phyloP scores from a whole-genome alignment of 352 stramenopile genomes.

The Detonula confervacea region DNA sequence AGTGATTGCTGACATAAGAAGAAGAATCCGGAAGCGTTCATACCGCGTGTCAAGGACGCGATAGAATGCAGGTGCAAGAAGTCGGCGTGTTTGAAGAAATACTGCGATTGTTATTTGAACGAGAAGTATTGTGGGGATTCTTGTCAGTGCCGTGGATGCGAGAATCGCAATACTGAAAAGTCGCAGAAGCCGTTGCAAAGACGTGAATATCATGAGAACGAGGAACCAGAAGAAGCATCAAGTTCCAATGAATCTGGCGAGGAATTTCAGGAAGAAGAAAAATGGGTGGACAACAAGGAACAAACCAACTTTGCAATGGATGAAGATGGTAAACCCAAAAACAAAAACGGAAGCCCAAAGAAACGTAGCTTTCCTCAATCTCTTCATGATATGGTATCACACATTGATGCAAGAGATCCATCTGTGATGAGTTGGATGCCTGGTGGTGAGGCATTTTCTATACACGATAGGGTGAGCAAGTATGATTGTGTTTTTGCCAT shows the following conservation, averaged over 20 bases:
- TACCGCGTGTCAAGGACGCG: slow-evolving; percentile 60
- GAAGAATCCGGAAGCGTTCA: slow-evolving; percentile 86
- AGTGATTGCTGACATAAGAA: slow-evolving; percentile 81
- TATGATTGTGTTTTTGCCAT: slow-evolving; percentile 2
- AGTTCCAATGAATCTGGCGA: not conserved
- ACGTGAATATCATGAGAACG: not conserved
- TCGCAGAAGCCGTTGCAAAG: slow-evolving; percentile 4
- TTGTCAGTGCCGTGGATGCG: slow-evolving; percentile 14
- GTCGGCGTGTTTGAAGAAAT: slow-evolving; percentile 96
- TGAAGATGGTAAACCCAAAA: too few relatives aligned
- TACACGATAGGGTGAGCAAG: slow-evolving; percentile 1
- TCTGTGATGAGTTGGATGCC: slow-evolving; percentile 5
- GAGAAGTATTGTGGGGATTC: slow-evolving; percentile 9
- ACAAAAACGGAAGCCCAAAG: too few relatives aligned
- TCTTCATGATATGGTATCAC: slow-evolving; percentile 10
- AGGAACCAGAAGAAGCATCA: slow-evolving; percentile 4
- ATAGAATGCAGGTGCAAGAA: slow-evolving; percentile 94
- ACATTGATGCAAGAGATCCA: not conserved
- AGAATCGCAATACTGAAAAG: slow-evolving; percentile 3
- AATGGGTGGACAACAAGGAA: not conserved
- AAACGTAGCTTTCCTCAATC: not conserved
- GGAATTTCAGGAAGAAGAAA: not conserved
- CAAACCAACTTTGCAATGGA: too few relatives aligned
- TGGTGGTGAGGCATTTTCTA: not conserved
- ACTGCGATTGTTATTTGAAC: slow-evolving; percentile 89